These are phyloP conservation scores for Stagonosporopsis tanaceti DNA, from an alignment of 2,329 filamentous ascomycete species.

Conservation along the genomic window DNA sequence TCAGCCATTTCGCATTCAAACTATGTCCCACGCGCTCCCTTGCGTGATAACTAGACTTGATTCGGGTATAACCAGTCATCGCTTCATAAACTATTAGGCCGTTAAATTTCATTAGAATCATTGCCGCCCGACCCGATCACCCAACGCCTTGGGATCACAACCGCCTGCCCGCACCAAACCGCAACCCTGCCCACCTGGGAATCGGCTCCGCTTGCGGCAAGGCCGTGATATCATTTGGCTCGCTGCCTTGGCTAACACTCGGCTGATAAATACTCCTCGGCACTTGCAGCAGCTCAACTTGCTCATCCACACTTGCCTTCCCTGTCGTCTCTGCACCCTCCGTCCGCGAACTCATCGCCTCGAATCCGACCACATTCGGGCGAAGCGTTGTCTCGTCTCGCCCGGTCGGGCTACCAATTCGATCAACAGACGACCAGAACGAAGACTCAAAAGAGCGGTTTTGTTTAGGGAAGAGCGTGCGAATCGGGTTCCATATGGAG, in stretches of 20 bases:
- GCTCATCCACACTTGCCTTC: conserved; percentile 3
- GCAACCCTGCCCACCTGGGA: neutral
- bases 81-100: neutral
- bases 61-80: no score
- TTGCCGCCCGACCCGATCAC: neutral
- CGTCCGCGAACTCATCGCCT: neutral
- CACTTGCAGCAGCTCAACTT: conserved; percentile 4
- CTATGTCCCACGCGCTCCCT: no score
- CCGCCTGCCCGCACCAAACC: neutral
- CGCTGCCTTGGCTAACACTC: neutral
- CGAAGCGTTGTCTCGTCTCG: neutral
- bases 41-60: no score
- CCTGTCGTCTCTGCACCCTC: neutral
- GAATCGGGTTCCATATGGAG: conserved; percentile 1
- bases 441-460: conserved; percentile 1
- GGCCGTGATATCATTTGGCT: neutral
- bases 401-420: neutral
- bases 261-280: neutral
- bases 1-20: neutral
- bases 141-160: neutral
- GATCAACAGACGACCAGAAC: conserved; percentile 4
- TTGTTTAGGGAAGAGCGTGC: neutral
- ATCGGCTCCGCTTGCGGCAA: neutral
- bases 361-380: neutral
- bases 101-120: neutral